Conservation (phyloP, 2,329 filamentous ascomycete species). For the Cordyceps militaris region DNA sequence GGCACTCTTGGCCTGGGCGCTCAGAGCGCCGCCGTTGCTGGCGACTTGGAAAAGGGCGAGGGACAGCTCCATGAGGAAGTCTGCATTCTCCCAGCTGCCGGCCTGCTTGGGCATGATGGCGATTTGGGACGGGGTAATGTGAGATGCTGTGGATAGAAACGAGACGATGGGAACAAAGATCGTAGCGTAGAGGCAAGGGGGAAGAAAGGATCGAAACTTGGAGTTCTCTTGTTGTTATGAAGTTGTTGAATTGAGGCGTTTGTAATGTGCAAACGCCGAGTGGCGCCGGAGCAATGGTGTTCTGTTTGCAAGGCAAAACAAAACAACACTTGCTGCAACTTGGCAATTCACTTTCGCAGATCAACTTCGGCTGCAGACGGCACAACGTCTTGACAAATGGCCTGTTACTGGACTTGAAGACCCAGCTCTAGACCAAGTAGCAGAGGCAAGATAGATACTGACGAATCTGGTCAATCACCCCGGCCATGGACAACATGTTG, state of each 20-base stretch:
- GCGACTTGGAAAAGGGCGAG: conserved; percentile 27
- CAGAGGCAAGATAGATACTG: not conserved
- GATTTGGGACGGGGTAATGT: not conserved
- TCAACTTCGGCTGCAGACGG: not conserved
- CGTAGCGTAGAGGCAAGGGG: no score
- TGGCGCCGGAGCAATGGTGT: not conserved
- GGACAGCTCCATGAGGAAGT: conserved; percentile 28
- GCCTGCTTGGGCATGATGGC: not conserved
- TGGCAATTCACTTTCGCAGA: not conserved
- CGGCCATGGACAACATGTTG: not conserved
- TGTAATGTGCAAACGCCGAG: not conserved
- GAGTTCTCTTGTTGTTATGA: no score
- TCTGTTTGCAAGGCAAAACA: not conserved
- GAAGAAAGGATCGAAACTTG: not conserved
- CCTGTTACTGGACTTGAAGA: not conserved
- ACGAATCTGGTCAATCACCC: not conserved
- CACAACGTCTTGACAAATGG: not conserved
- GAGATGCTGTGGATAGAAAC: not conserved
- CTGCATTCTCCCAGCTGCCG: conserved; percentile 26
- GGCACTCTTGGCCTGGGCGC: conserved; percentile 21
- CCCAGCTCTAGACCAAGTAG: not conserved
- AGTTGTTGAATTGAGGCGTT: no score
- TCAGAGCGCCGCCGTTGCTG: conserved; percentile 22
- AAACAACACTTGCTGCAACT: not conserved
- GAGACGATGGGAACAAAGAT: not conserved